Evolutionary conservation across 495 filamentous ascomycete genomes (phyloP).

Genomic region (Neurospora sp.): DNA sequence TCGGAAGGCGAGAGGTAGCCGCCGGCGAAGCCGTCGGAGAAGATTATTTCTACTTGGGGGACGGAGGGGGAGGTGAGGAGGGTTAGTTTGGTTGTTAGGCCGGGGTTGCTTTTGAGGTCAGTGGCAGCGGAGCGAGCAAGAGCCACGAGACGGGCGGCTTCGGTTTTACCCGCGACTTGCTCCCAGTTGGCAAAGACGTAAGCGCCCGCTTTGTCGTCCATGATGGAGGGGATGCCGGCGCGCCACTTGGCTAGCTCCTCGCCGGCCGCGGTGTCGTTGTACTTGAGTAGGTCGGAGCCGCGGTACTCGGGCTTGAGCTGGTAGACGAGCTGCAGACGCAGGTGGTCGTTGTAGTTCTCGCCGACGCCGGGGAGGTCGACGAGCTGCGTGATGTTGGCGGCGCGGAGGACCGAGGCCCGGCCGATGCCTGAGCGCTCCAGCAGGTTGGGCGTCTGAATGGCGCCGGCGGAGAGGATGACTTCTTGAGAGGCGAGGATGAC

Average conservation of each 20-base stretch:
- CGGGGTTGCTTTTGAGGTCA: background rate
- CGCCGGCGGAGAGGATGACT: slow-evolving; percentile 41
- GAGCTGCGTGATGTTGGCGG: slow-evolving; percentile 18
- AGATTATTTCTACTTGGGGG: slow-evolving; percentile 22
- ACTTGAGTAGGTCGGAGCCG: too few relatives aligned
- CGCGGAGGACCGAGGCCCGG: slow-evolving; percentile 8
- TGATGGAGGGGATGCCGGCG: too few relatives aligned
- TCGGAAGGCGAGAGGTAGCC: background rate
- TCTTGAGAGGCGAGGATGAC: slow-evolving; percentile 33
- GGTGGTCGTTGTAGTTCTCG: too few relatives aligned
- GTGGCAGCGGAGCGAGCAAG: slow-evolving; percentile 4
- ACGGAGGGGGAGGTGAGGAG: slow-evolving; percentile 11
- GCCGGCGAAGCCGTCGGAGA: slow-evolving; percentile 15
- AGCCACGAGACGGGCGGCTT: background rate
- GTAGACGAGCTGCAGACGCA: too few relatives aligned
- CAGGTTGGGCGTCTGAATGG: slow-evolving; percentile 20
- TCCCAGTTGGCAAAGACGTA: background rate
- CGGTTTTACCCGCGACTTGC: background rate
- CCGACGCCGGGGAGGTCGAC: too few relatives aligned
- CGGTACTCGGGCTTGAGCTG: too few relatives aligned
- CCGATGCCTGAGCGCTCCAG: too few relatives aligned
- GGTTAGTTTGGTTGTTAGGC: slow-evolving; percentile 6
- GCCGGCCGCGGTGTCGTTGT: too few relatives aligned
- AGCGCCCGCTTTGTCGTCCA: too few relatives aligned
- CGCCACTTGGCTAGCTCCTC: too few relatives aligned